Base-by-base conservation (phyloP, 768 basidiomycete species). In the Fomitopsis pulvina region DNA sequence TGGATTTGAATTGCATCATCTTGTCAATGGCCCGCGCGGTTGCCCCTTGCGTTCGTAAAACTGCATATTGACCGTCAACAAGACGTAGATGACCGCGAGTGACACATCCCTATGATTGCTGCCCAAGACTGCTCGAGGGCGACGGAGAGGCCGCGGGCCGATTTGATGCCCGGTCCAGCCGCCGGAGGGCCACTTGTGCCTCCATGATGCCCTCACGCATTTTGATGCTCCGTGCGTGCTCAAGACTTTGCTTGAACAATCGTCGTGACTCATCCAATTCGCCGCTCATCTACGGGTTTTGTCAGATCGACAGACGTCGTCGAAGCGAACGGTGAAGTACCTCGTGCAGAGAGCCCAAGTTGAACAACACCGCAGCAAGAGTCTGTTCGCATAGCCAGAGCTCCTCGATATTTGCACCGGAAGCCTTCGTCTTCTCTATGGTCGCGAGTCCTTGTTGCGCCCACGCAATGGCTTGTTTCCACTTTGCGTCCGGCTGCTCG, bases 401-500 rank as follows among this genome's bases (percentile, higher is more conserved):
- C 24, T 45, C 50, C 39, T 50, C 49, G 21, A 43, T 26, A 16
- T 18, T 4, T 2, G 27, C 54, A 22, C 51, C 18, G 37, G 53
- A 52, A 9, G 46, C 51, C 27, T 60, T 56, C 0, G 61, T 64
- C 9, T 59, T 57, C 30, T 68, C 63, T 30, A 72, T 63, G 26
- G 67, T 51, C 1, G 59, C 63, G 28, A 71, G 54, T 0, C 77
- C 79, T 55, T 79, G 77, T 27, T 68, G 69, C 3, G 81, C 79
- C 82, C 83, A 86, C 0, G 73, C 65, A 57, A 85, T 82, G 1
- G 85, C 83, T 48, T 70, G 69, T 34, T 64, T 61, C 25, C 71
- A 57, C 28, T 63, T 60, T 11, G 66, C 65, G 0, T 69, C 66
- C 12, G 71, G 65, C 2, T 70, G 71, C 1, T 64, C 53, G 16